phyloP scores from a whole-genome alignment of 73 alveolate species.

The Halteria grandinella region DNA sequence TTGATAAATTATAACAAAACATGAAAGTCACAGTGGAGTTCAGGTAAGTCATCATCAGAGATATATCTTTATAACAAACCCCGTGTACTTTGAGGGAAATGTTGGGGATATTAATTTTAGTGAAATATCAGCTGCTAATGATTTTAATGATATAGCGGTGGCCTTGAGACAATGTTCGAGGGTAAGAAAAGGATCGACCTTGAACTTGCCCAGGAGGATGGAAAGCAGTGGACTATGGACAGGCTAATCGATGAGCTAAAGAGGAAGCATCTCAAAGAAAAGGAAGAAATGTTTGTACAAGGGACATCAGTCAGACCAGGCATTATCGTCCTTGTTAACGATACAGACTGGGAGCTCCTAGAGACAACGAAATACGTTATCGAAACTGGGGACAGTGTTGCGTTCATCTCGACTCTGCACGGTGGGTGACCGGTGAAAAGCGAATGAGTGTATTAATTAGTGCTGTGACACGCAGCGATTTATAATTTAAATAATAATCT shows the following conservation, averaged over 20 bases:
- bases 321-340: slow-evolving; percentile 91
- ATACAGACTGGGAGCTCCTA: slow-evolving; percentile 95
- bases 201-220: slow-evolving; percentile 21
- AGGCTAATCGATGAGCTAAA: slow-evolving; percentile 37
- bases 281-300: slow-evolving; percentile 73
- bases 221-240: slow-evolving; percentile 29
- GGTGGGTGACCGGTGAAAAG: slow-evolving; percentile 82
- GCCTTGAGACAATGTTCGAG: slow-evolving; percentile 56
- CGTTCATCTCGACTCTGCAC: slow-evolving; percentile 92
- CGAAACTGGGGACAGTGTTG: slow-evolving; percentile 78
- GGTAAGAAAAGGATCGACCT: slow-evolving; percentile 24
- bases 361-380: slow-evolving; percentile 78
- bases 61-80: background rate
- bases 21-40: slow-evolving; percentile 60
- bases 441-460: background rate
- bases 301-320: slow-evolving; percentile 84
- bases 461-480: background rate
- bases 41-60: slow-evolving; percentile 1
- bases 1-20: no score
- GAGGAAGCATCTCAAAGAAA: slow-evolving; percentile 49
- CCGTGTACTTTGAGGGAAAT: background rate
- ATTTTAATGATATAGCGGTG: slow-evolving; percentile 38
- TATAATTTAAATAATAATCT: no score
- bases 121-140: no score
- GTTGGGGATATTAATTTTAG: background rate